phyloP scores from a whole-genome alignment of 345 rosid species.

The Leavenworthia alabamica region DNA sequence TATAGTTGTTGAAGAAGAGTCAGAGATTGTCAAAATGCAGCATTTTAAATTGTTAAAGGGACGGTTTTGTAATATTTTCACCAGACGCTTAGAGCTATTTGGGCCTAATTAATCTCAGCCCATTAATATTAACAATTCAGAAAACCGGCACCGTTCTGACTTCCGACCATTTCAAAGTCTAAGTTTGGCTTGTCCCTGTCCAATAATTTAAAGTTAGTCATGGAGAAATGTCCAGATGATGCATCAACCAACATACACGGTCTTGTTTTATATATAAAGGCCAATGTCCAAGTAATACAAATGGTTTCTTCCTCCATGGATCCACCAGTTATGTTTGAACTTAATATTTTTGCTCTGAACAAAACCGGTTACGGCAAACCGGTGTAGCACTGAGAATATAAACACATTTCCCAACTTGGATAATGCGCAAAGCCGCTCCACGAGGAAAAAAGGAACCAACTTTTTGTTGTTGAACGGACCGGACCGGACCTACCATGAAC shows the following conservation, averaged over 20 bases:
- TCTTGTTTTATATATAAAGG: not conserved
- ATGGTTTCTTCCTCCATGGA: not conserved
- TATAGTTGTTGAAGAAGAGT: not conserved
- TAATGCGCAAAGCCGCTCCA: conserved; percentile 4
- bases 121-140: not conserved
- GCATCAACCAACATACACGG: conserved; percentile 33
- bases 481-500: conserved; percentile 28
- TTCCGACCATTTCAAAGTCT: too few species aligned
- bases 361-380: not conserved
- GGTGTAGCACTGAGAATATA: not conserved
- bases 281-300: too few species aligned
- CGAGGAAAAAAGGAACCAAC: conserved; percentile 12
- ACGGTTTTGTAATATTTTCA: not conserved
- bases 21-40: not conserved
- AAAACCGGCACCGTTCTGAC: not conserved
- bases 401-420: not conserved
- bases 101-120: not conserved
- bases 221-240: conserved; percentile 44
- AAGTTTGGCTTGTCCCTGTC: too few species aligned
- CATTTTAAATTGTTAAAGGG: not conserved
- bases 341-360: not conserved
- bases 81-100: too few species aligned
- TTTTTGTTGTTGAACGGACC: conserved; percentile 24
- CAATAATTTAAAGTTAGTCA: too few species aligned
- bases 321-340: not conserved